Base-by-base conservation (phyloP, 441 rosid genomes). In the Erysimum cheiri region DNA sequence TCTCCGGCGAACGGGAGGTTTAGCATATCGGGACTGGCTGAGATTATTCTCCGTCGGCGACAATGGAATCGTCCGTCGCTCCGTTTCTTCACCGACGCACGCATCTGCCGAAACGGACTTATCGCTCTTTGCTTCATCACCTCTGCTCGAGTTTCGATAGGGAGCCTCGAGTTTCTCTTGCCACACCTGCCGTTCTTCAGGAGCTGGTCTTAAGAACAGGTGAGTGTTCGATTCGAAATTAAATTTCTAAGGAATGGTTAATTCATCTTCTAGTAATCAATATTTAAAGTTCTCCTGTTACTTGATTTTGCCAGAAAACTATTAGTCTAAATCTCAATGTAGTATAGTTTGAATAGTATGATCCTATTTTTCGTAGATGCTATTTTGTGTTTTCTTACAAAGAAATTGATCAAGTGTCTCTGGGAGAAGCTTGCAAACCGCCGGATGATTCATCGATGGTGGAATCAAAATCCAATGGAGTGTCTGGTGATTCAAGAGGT, bases 81-180 rank as follows among this genome's bases (percentile, higher is more conserved):
- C 67, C 67, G 24, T 52, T 69, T 71, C 76, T 64, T 53, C 80
- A 29, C 59, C 80, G 80, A 33, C 75, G 78, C 61, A 60, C 78
- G 15, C 85, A 74, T 71, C 83, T 83, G 43, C 71, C 71, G 82
- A 85, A 81, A 69, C 74, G 78, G 64, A 85, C 87, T 46, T 81
- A 79, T 69, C 80, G 66, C 35, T 76, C 84, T 73, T 70, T 88
- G 12, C 63, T 86, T 52, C 83, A 80, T 46, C 75, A 80, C 50
- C 73, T 93, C 48, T 43, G 88, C 68, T 81, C 97, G 6, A 77
- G 77, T 17, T 85, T 85, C 86, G 76, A 80, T 61, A 81, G 79
- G 6, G 77, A 83, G 31, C 81, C 83, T 40, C 78, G 63, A 1
- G 70, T 83, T n/a, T 80, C 86, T 17, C 77, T 78, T 67, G 63